Evolutionary conservation across 2,329 filamentous ascomycete genomes (phyloP), one percentile per base, ranked within the genome.

Genomic region (Exophiala dermatitidis): DNA sequence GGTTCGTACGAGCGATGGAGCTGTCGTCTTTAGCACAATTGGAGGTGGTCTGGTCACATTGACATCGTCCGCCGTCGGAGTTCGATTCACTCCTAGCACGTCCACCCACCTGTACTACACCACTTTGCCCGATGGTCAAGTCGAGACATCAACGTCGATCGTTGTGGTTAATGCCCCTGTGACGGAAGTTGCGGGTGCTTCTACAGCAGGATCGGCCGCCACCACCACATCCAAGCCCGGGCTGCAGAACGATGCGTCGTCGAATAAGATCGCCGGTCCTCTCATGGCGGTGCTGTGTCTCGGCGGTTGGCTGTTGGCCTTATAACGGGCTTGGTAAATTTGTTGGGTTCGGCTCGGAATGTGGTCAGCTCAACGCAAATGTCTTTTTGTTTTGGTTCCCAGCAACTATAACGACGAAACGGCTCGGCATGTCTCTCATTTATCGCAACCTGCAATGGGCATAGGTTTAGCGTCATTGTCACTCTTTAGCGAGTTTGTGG

Each of bases 101-200:
- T 71, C 70, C 2, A 74, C 71, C 40, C 66, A 63, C 59, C 62
- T 71, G 51, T 67, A 64, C 49, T 74, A 70, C 32, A 71, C 69
- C 29, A 75, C 72, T 8, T 54, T 70, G 7, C 58, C 70, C 12
- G 64, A 76, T 53, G 74, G 74, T n/a, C 64, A 62, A 10, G 49
- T 69, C 26, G 67, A 65, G 57, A 75, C 73, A 40, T 66, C 72
- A 54, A 76, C 74, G 7, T 67, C 70, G 37, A 64, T 74, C n/a
- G 71, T 73, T 2, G 65, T 75, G 33, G 69, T 75, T 42, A 66
- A 72, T 41, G 70, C 71, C 6, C 60, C 54, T 6, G 51, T 56
- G 19, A 67, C 68, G 9, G 52, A 60, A 28, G 55, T 58, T 3
- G 63, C 62, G 1, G 63, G 56, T 28, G 52, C 60, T 1, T 58